Base-by-base conservation (phyloP, 345 rosid genomes). In the Eutrema yunnanense region DNA sequence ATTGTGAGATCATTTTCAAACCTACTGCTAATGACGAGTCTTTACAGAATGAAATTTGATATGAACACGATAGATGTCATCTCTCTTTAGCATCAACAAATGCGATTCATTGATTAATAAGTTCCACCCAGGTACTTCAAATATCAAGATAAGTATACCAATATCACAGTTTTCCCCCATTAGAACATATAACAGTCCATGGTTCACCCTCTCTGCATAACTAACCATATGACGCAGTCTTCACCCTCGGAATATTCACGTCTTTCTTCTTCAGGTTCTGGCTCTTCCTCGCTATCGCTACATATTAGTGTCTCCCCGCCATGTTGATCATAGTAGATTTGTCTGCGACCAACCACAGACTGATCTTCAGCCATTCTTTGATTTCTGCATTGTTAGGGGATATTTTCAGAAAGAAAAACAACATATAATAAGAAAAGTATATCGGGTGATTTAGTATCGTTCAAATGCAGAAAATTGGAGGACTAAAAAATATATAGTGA, bases 281-380 rank as follows among this genome's bases (percentile, higher is more conserved):
- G 59, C 30, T 92, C 98, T 80, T 90, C 99, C 79, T 95, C 99
- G 36, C 99, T 95, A 66, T 95, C 99, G 68, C 96, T 92, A 67
- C 99, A 92, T 64, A 95, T 82, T 46, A 95, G 84, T 46, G 99
- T 95, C 83, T 95, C 99, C 64, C 89, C 90, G 62, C 96, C 98
- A 84, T 87, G 89, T 79, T 86, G 87, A 57, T 90, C 98, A 80
- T 95, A 95, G 82, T 95, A 95, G 58, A 95, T 95, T 74, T 90
- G 98, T 82, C 98, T 88, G 76, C 99, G 85, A 69, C 99, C 99
- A 83, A 92, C 96, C 72, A 95, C 96, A 57, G 99, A 90, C 77
- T 95, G 99, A 77, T 92, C 99, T 74, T 95, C 98, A 33, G 96
- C 90, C 99, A 95, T 95, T 84, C 96, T 88, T 84, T 90, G 99